Evolutionary conservation across 192 early-diverging fungal species (phyloP).

Genomic region (Funneliformis mosseae): DNA sequence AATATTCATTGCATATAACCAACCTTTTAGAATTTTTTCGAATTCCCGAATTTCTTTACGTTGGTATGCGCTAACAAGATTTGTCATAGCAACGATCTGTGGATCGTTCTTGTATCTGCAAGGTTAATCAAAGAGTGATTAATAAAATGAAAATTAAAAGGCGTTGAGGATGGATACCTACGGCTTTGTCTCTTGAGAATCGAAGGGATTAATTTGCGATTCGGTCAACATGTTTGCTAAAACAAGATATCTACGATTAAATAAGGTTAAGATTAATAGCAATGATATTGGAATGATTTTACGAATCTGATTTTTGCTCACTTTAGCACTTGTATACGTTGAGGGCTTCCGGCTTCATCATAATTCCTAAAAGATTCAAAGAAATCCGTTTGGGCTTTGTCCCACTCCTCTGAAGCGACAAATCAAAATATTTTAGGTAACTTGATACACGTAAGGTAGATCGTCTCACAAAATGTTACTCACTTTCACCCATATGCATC

Average conservation of each 20-base stretch:
- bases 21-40: conserved; percentile 78
- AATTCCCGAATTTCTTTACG: conserved; percentile 84
- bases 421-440: neutral
- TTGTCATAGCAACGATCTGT: conserved; percentile 92
- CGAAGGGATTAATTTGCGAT: conserved; percentile 94
- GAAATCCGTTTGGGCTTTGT: conserved; percentile 89
- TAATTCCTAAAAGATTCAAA: conserved; percentile 98
- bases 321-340: conserved; percentile 92
- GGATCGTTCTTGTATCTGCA: conserved; percentile 86
- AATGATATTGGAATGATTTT: neutral
- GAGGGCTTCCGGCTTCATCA: conserved; percentile 93
- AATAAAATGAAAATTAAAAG: neutral
- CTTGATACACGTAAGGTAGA: neutral
- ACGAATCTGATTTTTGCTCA: conserved; percentile 36
- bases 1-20: neutral
- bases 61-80: conserved; percentile 90
- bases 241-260: conserved; percentile 71
- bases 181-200: conserved; percentile 96
- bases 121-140: conserved; percentile 6
- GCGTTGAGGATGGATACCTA: conserved; percentile 39
- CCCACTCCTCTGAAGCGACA: conserved; percentile 73
- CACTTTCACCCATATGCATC: conserved; percentile 95
- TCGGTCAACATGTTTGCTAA: conserved; percentile 97
- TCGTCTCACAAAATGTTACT: conserved; percentile 26
- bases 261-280: neutral